Percentiles rank a stretch among this genome's conserved stretches.
Conservation (phyloP, 2,329 filamentous ascomycete species). For the Paramyrothecium roridum region DNA sequence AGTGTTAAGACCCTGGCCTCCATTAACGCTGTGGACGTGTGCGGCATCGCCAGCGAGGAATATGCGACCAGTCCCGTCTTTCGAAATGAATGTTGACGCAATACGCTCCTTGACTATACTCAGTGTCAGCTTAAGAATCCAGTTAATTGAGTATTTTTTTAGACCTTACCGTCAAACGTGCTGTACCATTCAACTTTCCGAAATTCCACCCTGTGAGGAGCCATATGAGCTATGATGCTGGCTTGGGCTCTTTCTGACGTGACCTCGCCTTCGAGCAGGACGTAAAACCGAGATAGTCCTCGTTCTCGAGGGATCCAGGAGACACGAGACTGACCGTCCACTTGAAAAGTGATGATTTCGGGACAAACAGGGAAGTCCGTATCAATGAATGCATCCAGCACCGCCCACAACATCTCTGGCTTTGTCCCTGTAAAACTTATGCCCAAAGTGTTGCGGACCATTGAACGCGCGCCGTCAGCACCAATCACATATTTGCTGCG, state of each 20-base stretch:
- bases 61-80: constrained; percentile 37
- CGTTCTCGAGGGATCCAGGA: constrained; percentile 47
- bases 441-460: constrained; percentile 35
- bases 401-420: constrained; percentile 47
- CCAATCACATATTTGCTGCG: constrained; percentile 42
- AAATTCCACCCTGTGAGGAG: constrained; percentile 39
- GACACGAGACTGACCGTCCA: constrained; percentile 40
- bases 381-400: constrained; percentile 46
- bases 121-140: not conserved
- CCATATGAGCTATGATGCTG: constrained; percentile 40
- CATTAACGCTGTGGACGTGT: constrained; percentile 54
- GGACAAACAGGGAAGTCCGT: constrained; percentile 42
- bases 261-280: constrained; percentile 42
- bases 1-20: constrained; percentile 57
- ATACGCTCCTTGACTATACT: constrained; percentile 24
- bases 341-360: constrained; percentile 46
- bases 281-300: constrained; percentile 43
- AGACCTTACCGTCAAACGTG: constrained; percentile 39
- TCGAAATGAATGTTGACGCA: constrained; percentile 31
- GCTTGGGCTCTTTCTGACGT: constrained; percentile 33
- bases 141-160: not conserved
- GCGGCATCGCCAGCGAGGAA: constrained; percentile 55
- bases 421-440: constrained; percentile 42
- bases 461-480: constrained; percentile 50
- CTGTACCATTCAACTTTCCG: constrained; percentile 45